Evolutionary conservation across 2,329 filamentous ascomycete species (phyloP), one percentile per base, ranked within the genome.

Genomic region (Venturia effusa): DNA sequence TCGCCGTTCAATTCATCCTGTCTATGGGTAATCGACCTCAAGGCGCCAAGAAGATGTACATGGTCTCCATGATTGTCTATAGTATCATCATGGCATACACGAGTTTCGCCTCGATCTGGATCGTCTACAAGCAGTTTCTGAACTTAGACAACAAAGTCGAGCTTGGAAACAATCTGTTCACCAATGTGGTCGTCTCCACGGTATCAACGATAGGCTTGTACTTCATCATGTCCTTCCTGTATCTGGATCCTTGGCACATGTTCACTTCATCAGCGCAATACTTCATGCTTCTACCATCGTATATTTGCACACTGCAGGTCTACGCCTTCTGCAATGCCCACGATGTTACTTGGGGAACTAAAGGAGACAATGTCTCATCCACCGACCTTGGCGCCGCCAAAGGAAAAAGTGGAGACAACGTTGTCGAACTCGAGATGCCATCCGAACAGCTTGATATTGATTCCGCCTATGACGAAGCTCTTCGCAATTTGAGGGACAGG

Each of bases 261-360:
- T 89, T 99, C 78, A 99, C 94, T 15, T 93, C 88, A 0, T 87
- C 90, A 0, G 84, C 82, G 0, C 92, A 97, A 74, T 99, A 99
- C 80, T 97, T 99, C 74, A 83, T 92, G 59, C 85, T 99, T 32
- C 81, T 99, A 41, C 94, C 94, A 0, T 88, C 83, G 45, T 99
- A 97, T 79, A 96, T 99, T 76, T 97, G 94, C 79, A 97, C 91
- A 0, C 83, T 99, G 2, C 94, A 99, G 76, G 92, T 97, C 24
- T 99, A 99, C 77, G 94, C 94, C 54, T 99, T 99, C 77, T 97
- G 94, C 81, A 99, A 99, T 79, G 96, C 93, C 0, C 94, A 99
- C 83, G 94, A 99, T 74, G 92, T 99, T 24, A 96, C 92, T 0
- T 99, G 94, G 94, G 94, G 94, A 55, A 99, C 94, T 57, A 99